Evolutionary conservation across 2,329 filamentous ascomycete genomes (phyloP).

Genomic region (Pseudogymnoascus sp.): DNA sequence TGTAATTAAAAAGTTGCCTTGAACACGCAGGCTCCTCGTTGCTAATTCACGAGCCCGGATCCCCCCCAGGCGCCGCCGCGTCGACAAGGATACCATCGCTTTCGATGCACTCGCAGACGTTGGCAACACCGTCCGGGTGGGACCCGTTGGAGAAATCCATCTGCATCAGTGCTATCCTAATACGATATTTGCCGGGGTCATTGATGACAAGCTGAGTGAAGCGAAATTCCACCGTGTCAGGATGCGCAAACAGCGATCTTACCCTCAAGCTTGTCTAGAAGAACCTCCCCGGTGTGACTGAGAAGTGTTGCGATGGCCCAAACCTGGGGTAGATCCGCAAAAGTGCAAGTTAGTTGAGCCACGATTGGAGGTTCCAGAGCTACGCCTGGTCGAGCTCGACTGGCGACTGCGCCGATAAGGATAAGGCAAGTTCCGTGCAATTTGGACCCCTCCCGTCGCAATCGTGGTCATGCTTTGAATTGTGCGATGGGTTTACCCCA

Average conservation of each 20-base stretch:
- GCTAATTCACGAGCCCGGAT: too few relatives aligned
- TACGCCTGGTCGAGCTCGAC: constrained; percentile 19
- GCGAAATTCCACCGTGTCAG: constrained; percentile 26
- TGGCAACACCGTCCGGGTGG: neutral
- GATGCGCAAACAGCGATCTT: constrained; percentile 24
- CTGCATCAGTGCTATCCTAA: constrained; percentile 25
- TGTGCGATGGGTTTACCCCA: neutral
- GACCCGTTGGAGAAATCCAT: constrained; percentile 8
- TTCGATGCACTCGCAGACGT: neutral
- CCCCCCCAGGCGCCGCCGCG: too few relatives aligned
- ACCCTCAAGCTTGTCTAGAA: constrained; percentile 23
- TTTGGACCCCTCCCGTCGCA: neutral
- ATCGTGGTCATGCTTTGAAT: neutral
- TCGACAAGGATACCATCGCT: neutral
- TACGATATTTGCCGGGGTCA: constrained; percentile 23
- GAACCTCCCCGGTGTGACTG: constrained; percentile 21
- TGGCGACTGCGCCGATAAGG: constrained; percentile 25
- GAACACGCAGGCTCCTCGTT: too few relatives aligned
- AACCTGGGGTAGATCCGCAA: constrained; percentile 22
- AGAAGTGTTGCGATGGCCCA: constrained; percentile 25
- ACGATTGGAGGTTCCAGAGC: constrained; percentile 24
- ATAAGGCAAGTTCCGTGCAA: neutral
- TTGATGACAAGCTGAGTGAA: constrained; percentile 26
- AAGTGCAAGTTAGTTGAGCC: constrained; percentile 21
- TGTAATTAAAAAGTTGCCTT: too few relatives aligned